A percentile compares a stretch with the other conserved stretches of the same genome.
Conservation (phyloP, 2,329 filamentous ascomycete genomes). For the Colletotrichum paranaense region DNA sequence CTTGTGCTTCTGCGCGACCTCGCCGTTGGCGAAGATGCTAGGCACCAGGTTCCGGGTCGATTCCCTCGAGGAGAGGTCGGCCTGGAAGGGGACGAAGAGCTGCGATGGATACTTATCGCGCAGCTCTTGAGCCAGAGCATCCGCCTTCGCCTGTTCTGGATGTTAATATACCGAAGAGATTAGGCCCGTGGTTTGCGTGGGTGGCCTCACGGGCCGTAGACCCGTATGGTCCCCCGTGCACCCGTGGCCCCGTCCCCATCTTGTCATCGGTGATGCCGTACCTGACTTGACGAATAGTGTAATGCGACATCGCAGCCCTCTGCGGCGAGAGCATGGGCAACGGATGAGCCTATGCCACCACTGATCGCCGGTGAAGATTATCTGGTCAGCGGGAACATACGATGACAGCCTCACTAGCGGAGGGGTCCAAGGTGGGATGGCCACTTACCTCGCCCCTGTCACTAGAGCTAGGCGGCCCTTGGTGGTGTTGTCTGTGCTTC, state of each 20-base stretch:
- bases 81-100: slow-evolving; percentile 41
- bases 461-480: slow-evolving; percentile 46
- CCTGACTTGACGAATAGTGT: slow-evolving; percentile 48
- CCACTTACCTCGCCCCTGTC: slow-evolving; percentile 45
- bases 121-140: slow-evolving; percentile 43
- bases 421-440: neutral
- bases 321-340: slow-evolving; percentile 45
- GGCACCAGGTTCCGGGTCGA: slow-evolving; percentile 41
- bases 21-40: slow-evolving; percentile 34
- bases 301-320: slow-evolving; percentile 49
- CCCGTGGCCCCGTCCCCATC: neutral
- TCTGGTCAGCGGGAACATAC: neutral
- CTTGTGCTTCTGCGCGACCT: slow-evolving; percentile 39
- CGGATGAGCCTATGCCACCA: slow-evolving; percentile 48
- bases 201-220: no score
- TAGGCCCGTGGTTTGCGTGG: neutral
- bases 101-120: slow-evolving; percentile 39
- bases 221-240: neutral
- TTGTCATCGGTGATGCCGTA: slow-evolving; percentile 31
- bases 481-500: slow-evolving; percentile 40
- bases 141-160: slow-evolving; percentile 43
- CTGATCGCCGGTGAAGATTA: slow-evolving; percentile 32
- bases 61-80: slow-evolving; percentile 44
- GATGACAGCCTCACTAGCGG: neutral
- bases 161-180: neutral